Conservation (phyloP, 257 asterid genomes). For the Petunia secreta region DNA sequence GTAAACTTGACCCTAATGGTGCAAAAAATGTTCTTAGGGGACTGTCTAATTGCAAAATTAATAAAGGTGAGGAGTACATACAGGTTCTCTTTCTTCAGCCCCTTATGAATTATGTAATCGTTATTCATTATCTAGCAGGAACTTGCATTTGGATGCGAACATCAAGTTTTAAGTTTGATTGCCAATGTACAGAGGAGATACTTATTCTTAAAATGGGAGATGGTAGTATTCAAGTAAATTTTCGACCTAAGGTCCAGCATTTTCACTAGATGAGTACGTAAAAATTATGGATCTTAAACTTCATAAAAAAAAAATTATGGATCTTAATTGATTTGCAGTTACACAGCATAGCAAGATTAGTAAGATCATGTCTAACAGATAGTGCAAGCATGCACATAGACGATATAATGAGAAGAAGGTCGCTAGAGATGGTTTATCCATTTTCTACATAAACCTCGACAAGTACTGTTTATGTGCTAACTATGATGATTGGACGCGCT, state of each 20-base stretch:
- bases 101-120: neutral
- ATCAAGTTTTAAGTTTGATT: too few species aligned
- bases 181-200: too few species aligned
- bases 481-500: neutral
- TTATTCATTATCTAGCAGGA: too few species aligned
- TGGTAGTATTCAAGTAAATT: neutral
- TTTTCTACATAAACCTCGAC: neutral
- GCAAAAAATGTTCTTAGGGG: constrained; percentile 93
- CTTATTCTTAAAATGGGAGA: neutral
- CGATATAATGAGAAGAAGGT: neutral
- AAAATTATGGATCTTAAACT: too few species aligned
- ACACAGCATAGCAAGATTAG: neutral
- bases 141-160: too few species aligned
- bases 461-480: too few species aligned
- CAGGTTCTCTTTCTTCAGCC: neutral
- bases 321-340: neutral
- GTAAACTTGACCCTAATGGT: constrained; percentile 78
- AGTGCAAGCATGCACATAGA: neutral
- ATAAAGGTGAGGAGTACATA: constrained; percentile 65
- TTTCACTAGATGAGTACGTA: neutral
- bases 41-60: constrained; percentile 85
- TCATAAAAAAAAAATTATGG: too few species aligned
- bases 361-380: neutral
- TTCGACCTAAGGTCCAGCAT: neutral
- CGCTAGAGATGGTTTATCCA: neutral